These are phyloP conservation scores for Naematelia aurantialba DNA, from an alignment of 768 basidiomycete genomes.

Conservation along the genomic window DNA sequence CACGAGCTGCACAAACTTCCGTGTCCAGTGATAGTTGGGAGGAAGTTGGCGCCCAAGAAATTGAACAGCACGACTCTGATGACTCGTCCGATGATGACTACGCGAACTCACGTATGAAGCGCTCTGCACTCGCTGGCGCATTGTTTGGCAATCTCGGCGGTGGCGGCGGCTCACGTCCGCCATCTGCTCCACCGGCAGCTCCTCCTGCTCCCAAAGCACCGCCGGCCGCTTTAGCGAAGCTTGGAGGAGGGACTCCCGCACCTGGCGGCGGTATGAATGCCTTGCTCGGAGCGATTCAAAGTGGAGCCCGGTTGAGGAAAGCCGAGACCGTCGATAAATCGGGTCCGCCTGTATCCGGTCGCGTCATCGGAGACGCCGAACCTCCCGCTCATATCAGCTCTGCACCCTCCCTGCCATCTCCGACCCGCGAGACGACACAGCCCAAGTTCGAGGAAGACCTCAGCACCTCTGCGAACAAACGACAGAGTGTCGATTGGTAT, in stretches of 20 bases:
- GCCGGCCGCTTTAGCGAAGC: constrained; percentile 54
- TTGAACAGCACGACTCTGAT: constrained; percentile 55
- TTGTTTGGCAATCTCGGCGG: constrained; percentile 64
- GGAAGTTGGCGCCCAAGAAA: constrained; percentile 74
- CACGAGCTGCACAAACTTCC: constrained; percentile 26
- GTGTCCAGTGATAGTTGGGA: constrained; percentile 55
- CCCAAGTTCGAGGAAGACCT: constrained; percentile 15
- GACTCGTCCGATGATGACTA: constrained; percentile 79
- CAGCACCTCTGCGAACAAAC: constrained; percentile 52
- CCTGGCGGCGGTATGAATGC: constrained; percentile 54
- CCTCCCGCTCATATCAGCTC: constrained; percentile 67
- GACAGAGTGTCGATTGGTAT: constrained; percentile 89
- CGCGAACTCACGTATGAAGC: constrained; percentile 60
- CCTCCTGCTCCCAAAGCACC: constrained; percentile 45
- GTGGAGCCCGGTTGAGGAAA: constrained; percentile 64
- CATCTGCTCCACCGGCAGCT: constrained; percentile 40
- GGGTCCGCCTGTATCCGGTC: constrained; percentile 53
- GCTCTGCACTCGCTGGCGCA: constrained; percentile 69
- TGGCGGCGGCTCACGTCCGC: constrained; percentile 40
- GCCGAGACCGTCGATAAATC: constrained; percentile 81
- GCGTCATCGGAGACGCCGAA: constrained; percentile 67
- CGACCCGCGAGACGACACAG: constrained; percentile 15
- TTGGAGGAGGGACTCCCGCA: constrained; percentile 44
- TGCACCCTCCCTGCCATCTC: constrained; percentile 42
- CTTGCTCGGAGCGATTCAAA: constrained; percentile 76